These are phyloP conservation scores for Cryptococcus amylolentus DNA, from an alignment of 1,284 basidiomycete genomes.

Conservation along the genomic window DNA sequence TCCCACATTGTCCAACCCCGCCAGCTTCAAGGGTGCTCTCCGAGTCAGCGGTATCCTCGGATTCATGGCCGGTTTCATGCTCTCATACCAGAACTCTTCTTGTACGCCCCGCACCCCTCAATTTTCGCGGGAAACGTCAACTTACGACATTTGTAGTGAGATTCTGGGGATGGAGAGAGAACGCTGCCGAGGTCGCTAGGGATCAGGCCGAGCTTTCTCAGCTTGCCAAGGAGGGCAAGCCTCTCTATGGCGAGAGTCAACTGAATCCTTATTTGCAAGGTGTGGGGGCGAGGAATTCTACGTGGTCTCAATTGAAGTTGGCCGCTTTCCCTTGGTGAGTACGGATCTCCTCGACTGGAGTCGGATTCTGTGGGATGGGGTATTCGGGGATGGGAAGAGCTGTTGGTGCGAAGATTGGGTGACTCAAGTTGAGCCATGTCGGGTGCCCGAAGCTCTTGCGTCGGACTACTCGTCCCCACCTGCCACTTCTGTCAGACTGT, in stretches of 20 bases:
- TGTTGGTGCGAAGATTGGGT: too few species aligned
- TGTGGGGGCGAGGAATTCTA: constrained; percentile 83
- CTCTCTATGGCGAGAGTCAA: constrained; percentile 76
- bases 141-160: constrained; percentile 60
- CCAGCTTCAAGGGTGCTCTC: constrained; percentile 51
- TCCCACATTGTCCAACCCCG: constrained; percentile 15
- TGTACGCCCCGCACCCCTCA: constrained; percentile 56
- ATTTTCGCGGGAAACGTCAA: neutral
- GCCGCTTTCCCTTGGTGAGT: constrained; percentile 63
- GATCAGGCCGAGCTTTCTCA: constrained; percentile 74
- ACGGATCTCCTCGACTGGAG: constrained; percentile 32
- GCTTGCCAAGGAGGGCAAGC: constrained; percentile 67
- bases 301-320: constrained; percentile 84
- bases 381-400: too few species aligned
- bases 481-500: too few species aligned
- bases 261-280: constrained; percentile 85
- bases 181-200: constrained; percentile 71
- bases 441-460: too few species aligned
- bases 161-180: constrained; percentile 96
- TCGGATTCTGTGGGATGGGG: too few species aligned
- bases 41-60: constrained; percentile 60
- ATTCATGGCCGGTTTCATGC: constrained; percentile 81
- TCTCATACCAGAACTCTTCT: constrained; percentile 87
- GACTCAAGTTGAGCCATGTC: too few species aligned
- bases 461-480: too few species aligned